Base-by-base conservation (phyloP, 2,329 filamentous ascomycete species). In the Neopestalotiopsis rosae region DNA sequence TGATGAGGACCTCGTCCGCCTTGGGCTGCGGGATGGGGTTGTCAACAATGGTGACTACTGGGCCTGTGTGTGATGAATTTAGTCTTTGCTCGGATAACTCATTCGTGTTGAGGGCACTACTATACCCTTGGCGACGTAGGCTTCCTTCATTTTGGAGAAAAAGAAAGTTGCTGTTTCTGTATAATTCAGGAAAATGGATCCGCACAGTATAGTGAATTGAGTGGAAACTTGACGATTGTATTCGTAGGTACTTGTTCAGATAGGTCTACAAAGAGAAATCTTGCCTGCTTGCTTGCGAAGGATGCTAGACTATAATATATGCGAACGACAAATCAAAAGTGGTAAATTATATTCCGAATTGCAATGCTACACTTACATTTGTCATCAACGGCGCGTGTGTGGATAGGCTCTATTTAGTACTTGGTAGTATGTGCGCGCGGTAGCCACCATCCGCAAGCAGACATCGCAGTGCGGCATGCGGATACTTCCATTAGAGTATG, bases 1-100 rank as follows among this genome's bases (percentile, higher is more conserved):
- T 80, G 75, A 84, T 84, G 30, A 83, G 73, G 40, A 85, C 75
- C 57, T 85, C 79, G 68, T 81, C 78, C 1, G 77, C 74, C 17
- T 76, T 76, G 5, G 80, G 80, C 67, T 78, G 72, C 0, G 82
- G 82, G 67, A 83, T 74, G 7, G 81, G 79, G 7, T 79, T 78
- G 74, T 84, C 81, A 66, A 81, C 71, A 63, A 84, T 79, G 61
- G 78, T 65, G 73, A 84, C 82, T 65, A 62, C 68, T 14, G 76
- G 73, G 32, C 76, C 79, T 80, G 58, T 32, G 10, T 30, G 10
- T 9, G n/a, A 45, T 6, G 5, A 5, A n/a, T 28, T 28, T 49
- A 64, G 24, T 38, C 32, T 30, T 40, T 62, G 34, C 14, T 40
- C 30, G 6, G 34, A 42, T 34, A 17, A 20, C 17, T n/a, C 28